phyloP scores from a whole-genome alignment of 495 filamentous ascomycete species.

The Aeminium ludgeri region DNA sequence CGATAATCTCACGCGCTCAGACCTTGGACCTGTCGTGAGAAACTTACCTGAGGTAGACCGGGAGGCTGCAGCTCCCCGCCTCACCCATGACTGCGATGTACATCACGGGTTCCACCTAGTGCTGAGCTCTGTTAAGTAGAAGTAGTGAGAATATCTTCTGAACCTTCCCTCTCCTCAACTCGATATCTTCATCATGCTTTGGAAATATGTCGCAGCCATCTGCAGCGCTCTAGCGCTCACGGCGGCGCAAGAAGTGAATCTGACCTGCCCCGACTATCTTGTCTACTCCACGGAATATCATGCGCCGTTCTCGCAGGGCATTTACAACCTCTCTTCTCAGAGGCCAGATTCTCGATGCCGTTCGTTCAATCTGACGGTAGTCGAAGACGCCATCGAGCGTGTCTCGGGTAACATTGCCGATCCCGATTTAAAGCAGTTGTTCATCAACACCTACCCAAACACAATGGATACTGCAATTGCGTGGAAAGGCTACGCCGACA shows the following conservation, averaged over 20 bases:
- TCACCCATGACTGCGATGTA: too few species aligned
- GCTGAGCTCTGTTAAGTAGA: too few species aligned
- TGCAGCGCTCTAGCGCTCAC: too few species aligned
- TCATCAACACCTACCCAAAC: conserved; percentile 48
- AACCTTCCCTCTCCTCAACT: too few species aligned
- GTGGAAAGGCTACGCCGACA: conserved; percentile 41
- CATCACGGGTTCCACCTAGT: too few species aligned
- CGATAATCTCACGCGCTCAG: too few species aligned
- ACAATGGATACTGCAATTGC: conserved; percentile 51
- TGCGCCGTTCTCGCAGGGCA: conserved; percentile 23
- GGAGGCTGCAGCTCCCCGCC: too few species aligned
- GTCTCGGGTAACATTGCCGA: conserved; percentile 36
- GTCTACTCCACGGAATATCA: conserved; percentile 24
- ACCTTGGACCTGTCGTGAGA: too few species aligned
- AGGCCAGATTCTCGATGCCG: conserved; percentile 40
- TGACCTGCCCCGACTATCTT: conserved; percentile 24
- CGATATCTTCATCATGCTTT: too few species aligned
- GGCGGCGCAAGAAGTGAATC: neutral
- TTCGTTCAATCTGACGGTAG: conserved; percentile 38
- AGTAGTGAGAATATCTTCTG: too few species aligned
- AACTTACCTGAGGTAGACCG: too few species aligned
- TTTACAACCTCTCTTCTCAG: conserved; percentile 36
- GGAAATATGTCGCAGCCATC: too few species aligned
- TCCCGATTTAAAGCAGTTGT: conserved; percentile 48
- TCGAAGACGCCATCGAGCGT: conserved; percentile 37